Evolutionary conservation across 1,139 yeast genomes (phyloP).

Genomic region (Diutina pseudorugosa): DNA sequence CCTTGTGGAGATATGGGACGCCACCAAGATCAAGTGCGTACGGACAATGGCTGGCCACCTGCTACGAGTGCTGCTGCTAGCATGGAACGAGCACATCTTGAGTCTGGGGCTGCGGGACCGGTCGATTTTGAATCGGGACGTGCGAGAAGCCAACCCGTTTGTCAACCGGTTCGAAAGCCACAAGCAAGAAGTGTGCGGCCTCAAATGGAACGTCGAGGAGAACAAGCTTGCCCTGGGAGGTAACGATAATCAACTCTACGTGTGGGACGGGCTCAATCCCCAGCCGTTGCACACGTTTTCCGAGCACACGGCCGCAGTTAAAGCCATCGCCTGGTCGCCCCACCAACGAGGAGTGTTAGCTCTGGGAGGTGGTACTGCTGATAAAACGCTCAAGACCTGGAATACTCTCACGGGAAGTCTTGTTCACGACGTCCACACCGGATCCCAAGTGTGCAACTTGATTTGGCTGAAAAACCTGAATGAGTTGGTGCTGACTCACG

Average conservation of each 20-base stretch:
- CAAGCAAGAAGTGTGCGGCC: slow-evolving; percentile 92
- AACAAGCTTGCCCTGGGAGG: slow-evolving; percentile 88
- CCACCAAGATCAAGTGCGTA: slow-evolving; percentile 68
- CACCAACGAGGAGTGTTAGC: slow-evolving; percentile 91
- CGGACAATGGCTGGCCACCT: slow-evolving; percentile 90
- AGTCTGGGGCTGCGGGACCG: slow-evolving; percentile 85
- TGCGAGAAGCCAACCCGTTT: slow-evolving; percentile 74
- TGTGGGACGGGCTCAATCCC: slow-evolving; percentile 76
- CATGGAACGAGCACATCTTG: slow-evolving; percentile 90
- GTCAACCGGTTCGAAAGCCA: slow-evolving; percentile 64
- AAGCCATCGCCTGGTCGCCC: slow-evolving; percentile 96
- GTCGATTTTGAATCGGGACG: slow-evolving; percentile 80
- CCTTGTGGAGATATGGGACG: slow-evolving; percentile 91
- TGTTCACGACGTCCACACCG: slow-evolving; percentile 75
- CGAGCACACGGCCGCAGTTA: slow-evolving; percentile 91
- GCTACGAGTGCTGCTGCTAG: slow-evolving; percentile 71
- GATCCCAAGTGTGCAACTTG: slow-evolving; percentile 91
- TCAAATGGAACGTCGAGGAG: slow-evolving; percentile 86
- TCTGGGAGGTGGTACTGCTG: slow-evolving; percentile 97
- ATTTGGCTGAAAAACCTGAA: slow-evolving; percentile 89
- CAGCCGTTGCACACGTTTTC: slow-evolving; percentile 62
- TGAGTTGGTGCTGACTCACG: slow-evolving; percentile 91
- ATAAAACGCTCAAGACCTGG: slow-evolving; percentile 85
- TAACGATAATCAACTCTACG: slow-evolving; percentile 72
- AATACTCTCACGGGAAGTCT: slow-evolving; percentile 71